Percentiles rank a stretch among this genome's conserved stretches.
Conservation (phyloP, 768 basidiomycete species). For the Kwoniella sp. region DNA sequence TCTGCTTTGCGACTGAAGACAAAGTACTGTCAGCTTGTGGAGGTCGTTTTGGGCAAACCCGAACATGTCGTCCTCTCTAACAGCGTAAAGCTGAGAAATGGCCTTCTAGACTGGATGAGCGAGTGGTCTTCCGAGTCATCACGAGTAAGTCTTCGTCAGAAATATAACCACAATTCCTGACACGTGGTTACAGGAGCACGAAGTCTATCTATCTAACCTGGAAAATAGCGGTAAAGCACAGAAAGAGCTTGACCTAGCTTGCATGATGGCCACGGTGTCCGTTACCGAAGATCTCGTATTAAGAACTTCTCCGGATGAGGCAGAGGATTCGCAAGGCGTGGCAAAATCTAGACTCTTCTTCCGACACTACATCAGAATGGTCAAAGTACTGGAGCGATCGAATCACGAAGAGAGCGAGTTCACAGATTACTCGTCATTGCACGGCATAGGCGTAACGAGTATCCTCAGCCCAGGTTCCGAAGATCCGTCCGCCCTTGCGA, state of each 20-base stretch:
- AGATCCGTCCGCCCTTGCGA: constrained; percentile 58
- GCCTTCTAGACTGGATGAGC: constrained; percentile 68
- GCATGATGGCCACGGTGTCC: constrained; percentile 68
- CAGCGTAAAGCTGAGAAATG: constrained; percentile 64
- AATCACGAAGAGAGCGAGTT: constrained; percentile 13
- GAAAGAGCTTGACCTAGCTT: constrained; percentile 66
- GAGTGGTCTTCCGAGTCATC: constrained; percentile 67
- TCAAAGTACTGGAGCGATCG: constrained; percentile 21
- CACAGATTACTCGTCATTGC: constrained; percentile 5
- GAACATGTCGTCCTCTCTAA: constrained; percentile 61
- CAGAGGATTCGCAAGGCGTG: constrained; percentile 59
- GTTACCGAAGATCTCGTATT: constrained; percentile 72
- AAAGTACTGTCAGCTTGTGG: constrained; percentile 71
- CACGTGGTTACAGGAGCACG: constrained; percentile 4
- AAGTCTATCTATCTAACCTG: neutral
- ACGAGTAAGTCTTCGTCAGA: constrained; percentile 53
- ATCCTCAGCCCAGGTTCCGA: neutral
- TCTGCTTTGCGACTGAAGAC: constrained; percentile 63
- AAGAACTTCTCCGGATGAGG: constrained; percentile 57
- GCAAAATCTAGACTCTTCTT: constrained; percentile 74
- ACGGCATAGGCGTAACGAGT: constrained; percentile 1
- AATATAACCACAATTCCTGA: too few relatives aligned
- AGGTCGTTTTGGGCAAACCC: constrained; percentile 61
- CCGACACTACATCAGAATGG: constrained; percentile 65
- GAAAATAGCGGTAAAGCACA: constrained; percentile 16